Evolutionary conservation across 768 basidiomycete genomes (phyloP), one percentile per base, ranked within the genome.

Genomic region (Clitopilus hobsonii): DNA sequence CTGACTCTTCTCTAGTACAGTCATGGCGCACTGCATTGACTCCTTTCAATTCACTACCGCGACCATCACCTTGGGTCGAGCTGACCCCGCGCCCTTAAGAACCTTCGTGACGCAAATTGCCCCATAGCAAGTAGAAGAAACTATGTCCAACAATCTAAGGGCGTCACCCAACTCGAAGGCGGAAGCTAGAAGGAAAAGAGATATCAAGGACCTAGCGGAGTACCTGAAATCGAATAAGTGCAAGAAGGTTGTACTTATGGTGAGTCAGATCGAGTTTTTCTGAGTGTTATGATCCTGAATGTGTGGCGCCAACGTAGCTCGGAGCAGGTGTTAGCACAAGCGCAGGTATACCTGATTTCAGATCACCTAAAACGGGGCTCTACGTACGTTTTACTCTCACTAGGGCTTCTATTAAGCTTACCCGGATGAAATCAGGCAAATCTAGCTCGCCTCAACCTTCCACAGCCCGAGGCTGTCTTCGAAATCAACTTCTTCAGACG

Each of bases 391-490:
- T 25, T 22, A 47, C 22, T 36, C 24, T n/a, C 32, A 36, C n/a
- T n/a, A n/a, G n/a, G n/a, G n/a, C n/a, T n/a, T n/a, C n/a, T n/a
- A n/a, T n/a, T n/a, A n/a, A n/a, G n/a, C n/a, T n/a, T n/a, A n/a
- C n/a, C n/a, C n/a, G n/a, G n/a, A n/a, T n/a, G n/a, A n/a, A n/a
- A n/a, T n/a, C 65, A 93, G 90, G 82, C 88, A 10, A 91, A 93
- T 64, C 78, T 92, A 27, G 83, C 85, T 24, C 76, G 84, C 58
- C 70, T 93, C 38, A 87, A 88, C 16, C 78, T 93, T 13, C 94
- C 94, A n/a, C 85, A 89, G 62, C 94, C 95, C 0, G 95, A 98
- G 63, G 95, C 95, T 0, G 94, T 98, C 26, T 98, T 98, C 63
- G 91, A 98, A 60, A 88, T 98, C 63, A 74, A 75, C 49, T 98